Percentiles rank a stretch among this genome's conserved stretches.
phyloP scores from a whole-genome alignment of 371 early-diverging fungal genomes.

The Mucor saturninus region DNA sequence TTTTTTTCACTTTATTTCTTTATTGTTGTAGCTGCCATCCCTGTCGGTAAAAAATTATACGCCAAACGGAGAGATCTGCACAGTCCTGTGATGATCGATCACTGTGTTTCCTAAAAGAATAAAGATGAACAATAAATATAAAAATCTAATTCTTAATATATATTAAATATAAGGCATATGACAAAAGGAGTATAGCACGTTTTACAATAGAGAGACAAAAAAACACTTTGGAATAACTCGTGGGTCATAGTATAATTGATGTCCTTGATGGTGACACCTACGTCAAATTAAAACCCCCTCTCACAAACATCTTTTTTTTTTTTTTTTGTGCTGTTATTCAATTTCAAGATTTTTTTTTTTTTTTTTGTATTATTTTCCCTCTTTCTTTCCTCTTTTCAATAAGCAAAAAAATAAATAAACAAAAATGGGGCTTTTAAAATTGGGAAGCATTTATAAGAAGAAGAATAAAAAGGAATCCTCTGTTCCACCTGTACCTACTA shows the following conservation, averaged over 20 bases:
- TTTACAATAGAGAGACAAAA: not conserved
- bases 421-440: conserved; percentile 36
- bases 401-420: not conserved
- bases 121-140: too few relatives aligned
- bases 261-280: not conserved
- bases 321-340: too few relatives aligned
- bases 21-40: not conserved
- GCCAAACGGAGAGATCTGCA: too few relatives aligned
- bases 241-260: not conserved
- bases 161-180: not conserved
- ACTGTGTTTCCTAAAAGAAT: too few relatives aligned
- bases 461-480: conserved; percentile 20
- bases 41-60: too few relatives aligned
- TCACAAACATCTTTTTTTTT: too few relatives aligned
- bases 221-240: not conserved
- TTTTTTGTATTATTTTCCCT: not conserved
- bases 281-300: conserved; percentile 4
- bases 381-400: not conserved
- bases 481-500: conserved; percentile 19
- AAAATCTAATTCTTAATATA: too few relatives aligned
- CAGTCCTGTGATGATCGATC: too few relatives aligned
- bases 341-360: not conserved
- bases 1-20: too few relatives aligned
- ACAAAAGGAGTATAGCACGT: conserved; percentile 5
- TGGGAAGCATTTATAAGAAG: conserved; percentile 37